A percentile compares a stretch with the other conserved stretches of the same genome.
Evolutionary conservation across 176 grass and related monocot genomes (phyloP).

Genomic region (Guadua angustifolia): DNA sequence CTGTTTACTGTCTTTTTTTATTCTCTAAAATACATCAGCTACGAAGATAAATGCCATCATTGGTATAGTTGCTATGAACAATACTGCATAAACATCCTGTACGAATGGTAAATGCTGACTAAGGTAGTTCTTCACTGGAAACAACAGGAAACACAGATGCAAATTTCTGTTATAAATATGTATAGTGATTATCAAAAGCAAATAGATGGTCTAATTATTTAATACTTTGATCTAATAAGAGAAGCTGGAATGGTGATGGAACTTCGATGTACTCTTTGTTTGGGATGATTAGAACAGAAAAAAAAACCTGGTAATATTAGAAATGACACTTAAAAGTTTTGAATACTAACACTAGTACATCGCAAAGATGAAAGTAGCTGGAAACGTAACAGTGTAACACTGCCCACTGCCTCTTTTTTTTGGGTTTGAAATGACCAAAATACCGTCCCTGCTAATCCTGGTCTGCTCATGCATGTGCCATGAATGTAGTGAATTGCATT

Average conservation of each 20-base stretch:
- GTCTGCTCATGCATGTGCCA: neutral
- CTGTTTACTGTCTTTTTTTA: neutral
- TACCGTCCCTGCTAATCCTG: neutral
- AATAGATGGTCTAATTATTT: neutral
- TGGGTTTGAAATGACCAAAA: neutral
- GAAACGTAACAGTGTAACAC: neutral
- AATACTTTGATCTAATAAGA: neutral
- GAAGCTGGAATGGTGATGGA: neutral
- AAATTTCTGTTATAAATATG: neutral
- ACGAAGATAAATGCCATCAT: neutral
- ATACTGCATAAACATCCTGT: neutral
- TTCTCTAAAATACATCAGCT: constrained; percentile 22
- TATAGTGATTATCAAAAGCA: neutral
- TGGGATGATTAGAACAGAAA: neutral
- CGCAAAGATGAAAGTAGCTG: neutral
- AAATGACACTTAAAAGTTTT: constrained; percentile 11
- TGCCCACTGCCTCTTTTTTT: neutral
- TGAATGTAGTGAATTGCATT: constrained; percentile 10
- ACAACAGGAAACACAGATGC: neutral
- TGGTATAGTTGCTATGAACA: neutral
- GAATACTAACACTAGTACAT: neutral
- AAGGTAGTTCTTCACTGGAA: neutral
- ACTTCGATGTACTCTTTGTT: neutral
- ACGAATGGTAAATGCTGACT: neutral
- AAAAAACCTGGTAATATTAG: constrained; percentile 1